Percentiles rank a stretch among this genome's conserved stretches.
Evolutionary conservation across 768 basidiomycete genomes (phyloP).

Genomic region (Podaxis sp.): DNA sequence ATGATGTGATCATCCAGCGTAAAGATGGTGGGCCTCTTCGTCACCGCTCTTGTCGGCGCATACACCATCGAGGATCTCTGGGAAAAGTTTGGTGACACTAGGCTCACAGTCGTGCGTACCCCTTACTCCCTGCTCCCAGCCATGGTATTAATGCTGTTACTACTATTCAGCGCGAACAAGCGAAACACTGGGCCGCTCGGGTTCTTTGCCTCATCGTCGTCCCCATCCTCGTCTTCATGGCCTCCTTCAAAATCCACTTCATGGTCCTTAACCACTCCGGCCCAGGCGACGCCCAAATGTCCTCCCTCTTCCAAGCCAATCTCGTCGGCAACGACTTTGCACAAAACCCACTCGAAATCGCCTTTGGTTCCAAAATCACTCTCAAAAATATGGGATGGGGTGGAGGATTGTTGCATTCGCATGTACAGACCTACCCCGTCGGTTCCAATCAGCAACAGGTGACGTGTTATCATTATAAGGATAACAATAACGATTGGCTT

Average conservation of each 20-base stretch:
- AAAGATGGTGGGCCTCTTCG: conserved; percentile 95
- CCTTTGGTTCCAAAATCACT: conserved; percentile 86
- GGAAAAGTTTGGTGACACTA: conserved; percentile 96
- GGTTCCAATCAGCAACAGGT: conserved; percentile 95
- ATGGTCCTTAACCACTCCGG: conserved; percentile 91
- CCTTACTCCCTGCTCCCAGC: neutral
- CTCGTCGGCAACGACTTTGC: conserved; percentile 92
- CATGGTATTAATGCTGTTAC: conserved; percentile 7
- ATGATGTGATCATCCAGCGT: conserved; percentile 49
- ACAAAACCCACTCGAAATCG: conserved; percentile 89
- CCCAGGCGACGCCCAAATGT: conserved; percentile 98
- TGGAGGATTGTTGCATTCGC: conserved; percentile 94
- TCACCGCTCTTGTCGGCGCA: conserved; percentile 89
- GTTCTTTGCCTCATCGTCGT: conserved; percentile 82
- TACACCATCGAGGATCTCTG: conserved; percentile 98
- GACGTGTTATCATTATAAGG: conserved; percentile 99
- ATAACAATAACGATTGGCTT: conserved; percentile 92
- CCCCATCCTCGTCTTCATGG: conserved; percentile 90
- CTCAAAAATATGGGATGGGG: conserved; percentile 98
- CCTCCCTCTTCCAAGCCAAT: conserved; percentile 96
- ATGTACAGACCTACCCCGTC: conserved; percentile 90
- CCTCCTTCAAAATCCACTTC: conserved; percentile 96
- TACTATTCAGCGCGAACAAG: conserved; percentile 69
- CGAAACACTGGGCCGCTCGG: conserved; percentile 88
- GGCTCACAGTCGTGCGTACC: conserved; percentile 77